These are phyloP conservation scores for Phaeosphaeriaceae sp. DNA, from an alignment of 2,329 filamentous ascomycete species.

Conservation along the genomic window DNA sequence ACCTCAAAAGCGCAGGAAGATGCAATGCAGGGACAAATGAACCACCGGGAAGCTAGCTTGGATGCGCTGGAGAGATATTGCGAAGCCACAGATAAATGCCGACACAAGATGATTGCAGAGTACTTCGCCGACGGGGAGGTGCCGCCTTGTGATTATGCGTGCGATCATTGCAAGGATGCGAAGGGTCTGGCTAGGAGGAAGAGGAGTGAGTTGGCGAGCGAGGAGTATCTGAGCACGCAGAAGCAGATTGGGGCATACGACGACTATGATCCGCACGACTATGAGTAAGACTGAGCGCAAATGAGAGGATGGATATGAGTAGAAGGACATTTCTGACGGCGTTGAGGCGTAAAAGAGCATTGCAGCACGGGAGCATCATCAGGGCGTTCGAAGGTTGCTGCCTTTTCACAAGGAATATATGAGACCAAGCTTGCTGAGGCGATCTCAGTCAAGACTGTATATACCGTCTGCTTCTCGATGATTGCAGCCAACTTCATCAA, in stretches of 20 bases:
- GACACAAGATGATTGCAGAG: conserved; percentile 62
- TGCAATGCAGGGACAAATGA: conserved; percentile 45
- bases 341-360: not conserved
- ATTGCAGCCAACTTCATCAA: too few species aligned
- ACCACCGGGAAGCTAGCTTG: conserved; percentile 53
- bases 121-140: conserved; percentile 48
- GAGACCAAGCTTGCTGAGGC: too few species aligned
- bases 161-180: conserved; percentile 58
- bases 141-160: conserved; percentile 55
- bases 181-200: conserved; percentile 51
- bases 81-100: conserved; percentile 75
- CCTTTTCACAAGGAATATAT: too few species aligned
- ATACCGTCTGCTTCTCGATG: too few species aligned
- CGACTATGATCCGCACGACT: conserved; percentile 33
- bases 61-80: conserved; percentile 77
- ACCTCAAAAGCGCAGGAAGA: conserved; percentile 50
- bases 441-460: too few species aligned
- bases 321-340: not conserved
- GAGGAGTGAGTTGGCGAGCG: conserved; percentile 53
- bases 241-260: conserved; percentile 53
- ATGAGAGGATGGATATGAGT: not conserved
- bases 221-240: conserved; percentile 59
- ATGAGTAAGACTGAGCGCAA: conserved; percentile 31
- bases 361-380: not conserved
- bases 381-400: not conserved